These are phyloP conservation scores for Backusella macrospora DNA, from an alignment of 192 early-diverging fungal species.

Conservation along the genomic window DNA sequence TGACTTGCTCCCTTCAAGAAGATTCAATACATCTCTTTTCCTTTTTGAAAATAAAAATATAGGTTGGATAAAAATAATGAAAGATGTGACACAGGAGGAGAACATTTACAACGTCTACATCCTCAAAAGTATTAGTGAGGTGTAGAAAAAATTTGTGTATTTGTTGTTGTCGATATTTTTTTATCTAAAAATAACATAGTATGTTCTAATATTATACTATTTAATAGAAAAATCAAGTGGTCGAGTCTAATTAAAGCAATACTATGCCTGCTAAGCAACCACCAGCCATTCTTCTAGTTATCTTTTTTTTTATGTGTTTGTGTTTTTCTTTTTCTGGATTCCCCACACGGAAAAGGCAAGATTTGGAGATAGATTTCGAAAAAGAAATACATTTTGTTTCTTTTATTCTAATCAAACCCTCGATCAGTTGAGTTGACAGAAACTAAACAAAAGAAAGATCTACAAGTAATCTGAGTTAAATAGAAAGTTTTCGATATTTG, in stretches of 20 bases:
- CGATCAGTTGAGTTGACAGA: not conserved
- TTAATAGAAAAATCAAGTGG: not conserved
- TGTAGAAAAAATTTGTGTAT: too few relatives aligned
- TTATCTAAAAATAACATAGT: not conserved
- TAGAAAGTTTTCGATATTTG: not conserved
- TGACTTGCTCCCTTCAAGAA: not conserved
- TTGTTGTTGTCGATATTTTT: too few relatives aligned
- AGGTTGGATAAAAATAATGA: too few relatives aligned
- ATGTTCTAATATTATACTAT: not conserved
- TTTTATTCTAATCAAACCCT: not conserved
- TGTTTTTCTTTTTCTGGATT: not conserved
- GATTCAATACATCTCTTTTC: not conserved
- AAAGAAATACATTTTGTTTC: too few relatives aligned
- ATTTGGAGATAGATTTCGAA: not conserved
- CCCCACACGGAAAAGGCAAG: not conserved
- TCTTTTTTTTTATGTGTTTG: too few relatives aligned
- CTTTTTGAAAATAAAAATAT: not conserved
- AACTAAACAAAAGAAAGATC: conserved; percentile 8
- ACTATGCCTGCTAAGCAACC: not conserved
- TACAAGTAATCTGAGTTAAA: conserved; percentile 9
- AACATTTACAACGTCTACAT: too few relatives aligned
- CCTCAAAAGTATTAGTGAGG: too few relatives aligned
- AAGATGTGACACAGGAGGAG: too few relatives aligned
- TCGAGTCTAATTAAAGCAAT: not conserved
- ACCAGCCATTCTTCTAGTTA: not conserved